phyloP scores from a whole-genome alignment of 371 early-diverging fungal genomes.

The Cladochytrium tenue region DNA sequence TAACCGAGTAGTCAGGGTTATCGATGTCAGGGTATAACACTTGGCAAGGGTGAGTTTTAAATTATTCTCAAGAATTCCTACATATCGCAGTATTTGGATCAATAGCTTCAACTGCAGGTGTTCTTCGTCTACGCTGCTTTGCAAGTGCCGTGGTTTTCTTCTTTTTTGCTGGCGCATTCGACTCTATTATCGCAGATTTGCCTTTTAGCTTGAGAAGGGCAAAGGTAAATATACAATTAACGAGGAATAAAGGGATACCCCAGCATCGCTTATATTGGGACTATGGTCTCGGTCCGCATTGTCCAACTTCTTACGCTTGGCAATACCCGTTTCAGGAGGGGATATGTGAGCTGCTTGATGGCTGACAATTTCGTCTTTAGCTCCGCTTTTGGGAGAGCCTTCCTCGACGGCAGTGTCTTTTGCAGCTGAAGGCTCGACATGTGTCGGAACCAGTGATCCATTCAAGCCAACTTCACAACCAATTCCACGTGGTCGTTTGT shows the following conservation, averaged over 20 bases:
- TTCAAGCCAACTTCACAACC: not conserved
- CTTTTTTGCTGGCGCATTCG: not conserved
- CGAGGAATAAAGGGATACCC: too few species aligned
- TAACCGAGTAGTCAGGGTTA: slow-evolving; percentile 53
- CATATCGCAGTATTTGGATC: slow-evolving; percentile 14
- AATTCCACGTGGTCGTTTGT: not conserved
- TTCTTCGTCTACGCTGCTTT: slow-evolving; percentile 5
- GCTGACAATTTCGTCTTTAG: too few species aligned
- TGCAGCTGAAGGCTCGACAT: too few species aligned
- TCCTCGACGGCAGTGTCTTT: too few species aligned
- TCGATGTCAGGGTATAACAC: slow-evolving; percentile 67
- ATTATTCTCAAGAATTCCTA: not conserved
- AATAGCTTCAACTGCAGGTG: slow-evolving; percentile 13
- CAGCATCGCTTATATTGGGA: too few species aligned
- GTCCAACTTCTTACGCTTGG: too few species aligned
- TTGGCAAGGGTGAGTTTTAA: not conserved
- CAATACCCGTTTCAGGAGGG: too few species aligned
- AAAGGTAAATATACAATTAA: too few species aligned
- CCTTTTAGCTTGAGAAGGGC: slow-evolving; percentile 3
- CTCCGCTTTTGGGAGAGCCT: too few species aligned
- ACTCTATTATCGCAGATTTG: not conserved
- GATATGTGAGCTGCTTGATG: too few species aligned
- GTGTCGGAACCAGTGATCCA: too few species aligned
- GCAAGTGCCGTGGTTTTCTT: not conserved
- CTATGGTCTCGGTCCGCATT: too few species aligned